Evolutionary conservation across 371 early-diverging fungal genomes (phyloP), one percentile per base, ranked within the genome.

Genomic region (Choanephora cucurbitarum): DNA sequence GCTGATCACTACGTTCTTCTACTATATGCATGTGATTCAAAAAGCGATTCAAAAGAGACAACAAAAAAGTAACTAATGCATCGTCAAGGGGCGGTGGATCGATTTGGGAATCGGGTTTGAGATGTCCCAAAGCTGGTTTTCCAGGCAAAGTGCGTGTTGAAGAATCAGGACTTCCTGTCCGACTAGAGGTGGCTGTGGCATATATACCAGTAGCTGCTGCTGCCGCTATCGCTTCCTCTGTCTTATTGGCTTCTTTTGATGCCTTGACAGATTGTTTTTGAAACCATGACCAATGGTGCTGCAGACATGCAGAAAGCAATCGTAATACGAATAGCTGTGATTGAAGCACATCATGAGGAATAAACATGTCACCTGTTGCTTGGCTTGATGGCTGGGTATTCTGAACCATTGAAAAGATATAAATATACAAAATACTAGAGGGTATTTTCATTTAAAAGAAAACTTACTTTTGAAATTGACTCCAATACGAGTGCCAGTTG

Each of bases 51-150:
- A 90, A 64, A 17, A 86, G 67, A 18, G 69, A 69, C 21, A 90
- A 73, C 8, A 91, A 66, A 58, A 80, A 88, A 51, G 82, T 79
- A 9, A 84, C 87, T 11, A 91, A 70, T 5, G 69, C 60, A 34
- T 92, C 93, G 28, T 91, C 91, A 28, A 92, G 64, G 32, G 91
- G 83, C 9, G 90, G 90, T 19, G 90, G 92, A 55, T 90, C 90
- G 14, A 73, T 68, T 45, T 24, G 33, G 1, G 33, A 6, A 40
- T 56, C 60, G 15, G 28, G 8, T 50, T 57, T 37, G 21, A 33
- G 1, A 11, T 44, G 23, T 1, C 19, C 19, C 17, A n/a, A 14
- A 3, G 42, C 24, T 21, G 55, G 23, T 34, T 34, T 57, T 5
- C 37, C 51, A 0, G 58, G 50, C 31, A 57, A 9, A 14, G 28